Base-by-base conservation (phyloP, 2,329 filamentous ascomycete species). In the Eutypella sp. region DNA sequence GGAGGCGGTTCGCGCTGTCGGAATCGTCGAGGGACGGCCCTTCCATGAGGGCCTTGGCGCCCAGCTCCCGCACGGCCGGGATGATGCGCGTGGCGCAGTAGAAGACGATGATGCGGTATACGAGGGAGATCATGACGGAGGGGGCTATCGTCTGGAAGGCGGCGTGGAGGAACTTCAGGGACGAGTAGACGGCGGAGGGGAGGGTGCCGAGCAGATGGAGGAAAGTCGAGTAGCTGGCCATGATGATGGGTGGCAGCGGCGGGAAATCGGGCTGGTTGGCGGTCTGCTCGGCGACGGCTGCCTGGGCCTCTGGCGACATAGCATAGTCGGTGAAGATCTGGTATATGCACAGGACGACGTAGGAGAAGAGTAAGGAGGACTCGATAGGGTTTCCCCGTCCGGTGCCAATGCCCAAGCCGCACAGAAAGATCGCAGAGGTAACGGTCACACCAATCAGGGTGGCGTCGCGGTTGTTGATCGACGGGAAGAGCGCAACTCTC, bases 311-410 rank as follows among this genome's bases (percentile, higher is more conserved):
- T 16, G 78, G 67, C 4, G 87, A 91, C 3, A 93, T 90, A 56
- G 92, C 82, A 69, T 97, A 97, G 69, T 99, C 93, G 59, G 93
- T 99, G 67, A 97, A 97, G 66, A 97, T 97, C 67, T 99, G 93
- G 71, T 97, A 99, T 62, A 97, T 87, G 72, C 92, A 97, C 51
- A 99, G 84, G n/a, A 96, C 93, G 50, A 96, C 82, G 67, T 99
- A 99, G 60, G 93, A 92, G 62, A 99, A 97, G 47, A 99, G 78
- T 10, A 99, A 74, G 19, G 92, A 96, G 56, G 89, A 95, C 69
- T 99, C 92, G 45, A 97, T 87, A 2, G 92, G 89, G 60, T 96
- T 99, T 50, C 93, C 93, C 58, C 91, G 84, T 2, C 92, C 92
- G 59, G 89, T 96, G 50, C 87, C 88, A 57, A 97, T 96, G 22